Percentiles rank a stretch among this genome's conserved stretches.
phyloP scores from a whole-genome alignment of 768 basidiomycete genomes.

The Leccinum truebloodii region DNA sequence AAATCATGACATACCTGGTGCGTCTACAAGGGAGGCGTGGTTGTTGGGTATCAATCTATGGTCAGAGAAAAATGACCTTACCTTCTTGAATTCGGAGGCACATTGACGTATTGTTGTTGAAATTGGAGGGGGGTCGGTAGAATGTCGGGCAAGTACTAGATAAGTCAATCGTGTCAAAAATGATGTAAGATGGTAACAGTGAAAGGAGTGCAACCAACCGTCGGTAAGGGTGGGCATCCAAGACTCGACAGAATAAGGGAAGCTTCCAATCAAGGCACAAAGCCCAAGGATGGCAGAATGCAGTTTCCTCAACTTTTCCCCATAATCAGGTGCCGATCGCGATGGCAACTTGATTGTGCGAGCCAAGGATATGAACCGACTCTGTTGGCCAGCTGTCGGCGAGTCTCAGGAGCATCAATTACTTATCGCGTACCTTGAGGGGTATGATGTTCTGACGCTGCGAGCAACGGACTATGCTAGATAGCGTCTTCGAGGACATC shows the following conservation, averaged over 20 bases:
- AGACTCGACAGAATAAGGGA: slow-evolving; percentile 92
- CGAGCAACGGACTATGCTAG: slow-evolving; percentile 88
- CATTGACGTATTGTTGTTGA: slow-evolving; percentile 86
- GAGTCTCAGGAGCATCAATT: not conserved
- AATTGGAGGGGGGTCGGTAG: slow-evolving; percentile 86
- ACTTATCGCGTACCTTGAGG: slow-evolving; percentile 58
- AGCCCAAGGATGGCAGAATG: slow-evolving; percentile 95
- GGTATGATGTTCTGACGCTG: slow-evolving; percentile 84
- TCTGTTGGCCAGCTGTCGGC: slow-evolving; percentile 42
- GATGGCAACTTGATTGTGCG: slow-evolving; percentile 63
- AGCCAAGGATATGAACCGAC: slow-evolving; percentile 74
- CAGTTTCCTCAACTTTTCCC: slow-evolving; percentile 68
- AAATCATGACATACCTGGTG: slow-evolving; percentile 50
- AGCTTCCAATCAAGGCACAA: slow-evolving; percentile 90
- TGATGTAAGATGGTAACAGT: not conserved
- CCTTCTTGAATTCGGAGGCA: slow-evolving; percentile 86
- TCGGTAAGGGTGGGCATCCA: slow-evolving; percentile 88
- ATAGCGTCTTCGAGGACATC: slow-evolving; percentile 84
- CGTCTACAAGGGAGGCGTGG: slow-evolving; percentile 41
- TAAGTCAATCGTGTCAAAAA: slow-evolving; percentile 1
- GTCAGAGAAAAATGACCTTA: slow-evolving; percentile 32
- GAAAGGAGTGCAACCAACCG: slow-evolving; percentile 41
- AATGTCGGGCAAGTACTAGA: slow-evolving; percentile 72
- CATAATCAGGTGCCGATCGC: slow-evolving; percentile 69
- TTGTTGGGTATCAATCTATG: slow-evolving; percentile 5